phyloP scores from a whole-genome alignment of 164 flowering plant genomes.

The Malania oleifera region DNA sequence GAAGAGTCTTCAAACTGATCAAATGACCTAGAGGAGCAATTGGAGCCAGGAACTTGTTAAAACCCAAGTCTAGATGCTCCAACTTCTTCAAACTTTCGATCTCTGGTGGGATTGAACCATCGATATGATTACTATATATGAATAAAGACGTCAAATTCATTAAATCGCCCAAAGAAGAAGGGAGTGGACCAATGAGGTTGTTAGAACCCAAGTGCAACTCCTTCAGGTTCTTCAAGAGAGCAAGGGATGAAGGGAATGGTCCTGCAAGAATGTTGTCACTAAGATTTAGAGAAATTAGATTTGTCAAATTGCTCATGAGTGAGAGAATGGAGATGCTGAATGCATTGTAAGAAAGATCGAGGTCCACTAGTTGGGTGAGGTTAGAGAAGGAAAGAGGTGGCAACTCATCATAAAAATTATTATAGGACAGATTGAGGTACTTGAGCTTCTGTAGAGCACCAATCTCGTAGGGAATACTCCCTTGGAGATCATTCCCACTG shows the following conservation, averaged over 20 bases:
- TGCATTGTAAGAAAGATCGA: background rate
- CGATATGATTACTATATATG: background rate
- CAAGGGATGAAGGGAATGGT: constrained; percentile 3
- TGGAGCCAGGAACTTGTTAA: too few species aligned
- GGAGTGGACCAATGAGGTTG: constrained; percentile 10
- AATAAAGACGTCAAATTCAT: background rate
- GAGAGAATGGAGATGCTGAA: constrained; percentile 4
- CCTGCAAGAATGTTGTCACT: background rate
- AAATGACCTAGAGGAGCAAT: too few species aligned
- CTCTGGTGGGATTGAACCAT: background rate
- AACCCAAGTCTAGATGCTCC: too few species aligned
- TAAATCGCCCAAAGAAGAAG: background rate
- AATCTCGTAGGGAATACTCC: background rate
- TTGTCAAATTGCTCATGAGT: background rate
- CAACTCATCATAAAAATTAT: constrained; percentile 2
- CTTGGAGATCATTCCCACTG: too few species aligned
- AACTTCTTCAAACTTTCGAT: background rate
- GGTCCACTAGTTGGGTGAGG: background rate
- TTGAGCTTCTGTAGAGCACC: background rate
- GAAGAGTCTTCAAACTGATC: too few species aligned
- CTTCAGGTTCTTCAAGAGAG: background rate
- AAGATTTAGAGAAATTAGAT: background rate
- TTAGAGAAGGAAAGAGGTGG: background rate
- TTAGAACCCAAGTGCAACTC: background rate
- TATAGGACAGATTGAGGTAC: background rate